These are phyloP conservation scores for Malbranchea zuffiana DNA, from an alignment of 2,329 filamentous ascomycete species.

Conservation along the genomic window DNA sequence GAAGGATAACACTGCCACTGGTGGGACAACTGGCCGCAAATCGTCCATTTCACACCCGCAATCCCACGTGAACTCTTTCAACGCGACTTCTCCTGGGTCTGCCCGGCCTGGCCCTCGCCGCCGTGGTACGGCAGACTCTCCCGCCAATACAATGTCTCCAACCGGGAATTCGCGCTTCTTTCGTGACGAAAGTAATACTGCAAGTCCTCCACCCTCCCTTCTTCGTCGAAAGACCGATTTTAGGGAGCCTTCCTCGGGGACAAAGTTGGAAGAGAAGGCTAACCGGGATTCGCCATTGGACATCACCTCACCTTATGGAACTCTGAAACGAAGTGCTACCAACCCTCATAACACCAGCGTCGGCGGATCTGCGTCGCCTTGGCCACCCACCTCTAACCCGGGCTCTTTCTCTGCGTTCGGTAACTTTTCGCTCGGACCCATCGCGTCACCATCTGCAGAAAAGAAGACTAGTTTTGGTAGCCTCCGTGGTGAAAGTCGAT, in stretches of 20 bases:
- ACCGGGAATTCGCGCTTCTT: conserved; percentile 38
- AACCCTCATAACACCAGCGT: conserved; percentile 36
- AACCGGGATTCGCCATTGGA: conserved; percentile 32
- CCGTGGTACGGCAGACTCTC: conserved; percentile 69
- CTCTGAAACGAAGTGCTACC: conserved; percentile 47
- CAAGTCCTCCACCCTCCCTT: conserved; percentile 50
- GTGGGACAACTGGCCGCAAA: conserved; percentile 55
- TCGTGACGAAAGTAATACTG: conserved; percentile 42
- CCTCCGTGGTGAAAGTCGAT: conserved; percentile 63
- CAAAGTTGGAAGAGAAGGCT: conserved; percentile 39
- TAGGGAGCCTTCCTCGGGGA: conserved; percentile 37
- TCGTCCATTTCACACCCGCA: conserved; percentile 62
- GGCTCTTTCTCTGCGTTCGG: conserved; percentile 69
- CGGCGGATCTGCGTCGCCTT: conserved; percentile 37
- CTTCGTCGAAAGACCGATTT: conserved; percentile 53
- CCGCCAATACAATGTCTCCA: conserved; percentile 42
- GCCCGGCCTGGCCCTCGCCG: conserved; percentile 66
- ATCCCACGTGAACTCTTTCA: conserved; percentile 52
- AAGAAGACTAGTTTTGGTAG: conserved; percentile 60
- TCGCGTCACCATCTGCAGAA: conserved; percentile 49
- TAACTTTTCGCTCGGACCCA: conserved; percentile 60
- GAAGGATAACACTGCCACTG: conserved; percentile 42
- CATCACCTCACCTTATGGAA: conserved; percentile 39
- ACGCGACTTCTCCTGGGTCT: conserved; percentile 61
- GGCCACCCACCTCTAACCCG: conserved; percentile 45